Conservation (phyloP, 371 early-diverging fungal species). For the Zopfochytrium polystomum region DNA sequence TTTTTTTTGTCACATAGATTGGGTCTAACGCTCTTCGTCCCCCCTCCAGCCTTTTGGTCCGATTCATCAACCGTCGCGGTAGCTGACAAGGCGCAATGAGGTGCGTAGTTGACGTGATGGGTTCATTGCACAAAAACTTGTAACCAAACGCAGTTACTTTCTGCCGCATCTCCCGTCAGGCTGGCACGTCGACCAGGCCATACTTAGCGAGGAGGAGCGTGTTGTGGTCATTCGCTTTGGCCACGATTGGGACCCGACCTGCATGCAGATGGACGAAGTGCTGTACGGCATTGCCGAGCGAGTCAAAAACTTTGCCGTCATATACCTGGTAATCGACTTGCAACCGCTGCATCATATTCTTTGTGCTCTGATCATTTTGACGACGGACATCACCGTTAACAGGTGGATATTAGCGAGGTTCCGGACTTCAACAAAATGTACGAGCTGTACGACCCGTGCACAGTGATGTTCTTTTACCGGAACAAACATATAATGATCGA, state of each 20-base stretch:
- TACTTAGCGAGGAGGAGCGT: conserved; percentile 93
- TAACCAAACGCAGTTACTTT: conserved; percentile 42
- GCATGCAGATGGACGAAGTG: conserved; percentile 97
- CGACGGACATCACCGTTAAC: conserved; percentile 29
- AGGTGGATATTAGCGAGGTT: conserved; percentile 76
- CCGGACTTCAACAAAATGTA: conserved; percentile 95
- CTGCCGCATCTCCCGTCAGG: conserved; percentile 60
- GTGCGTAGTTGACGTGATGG: too few species aligned
- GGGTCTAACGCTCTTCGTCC: too few species aligned
- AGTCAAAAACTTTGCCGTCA: conserved; percentile 95
- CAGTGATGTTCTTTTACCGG: conserved; percentile 68
- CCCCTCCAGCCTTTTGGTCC: too few species aligned
- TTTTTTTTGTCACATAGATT: too few species aligned
- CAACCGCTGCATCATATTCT: too few species aligned
- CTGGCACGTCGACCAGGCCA: conserved; percentile 99
- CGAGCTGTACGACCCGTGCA: conserved; percentile 95
- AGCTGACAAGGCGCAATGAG: too few species aligned
- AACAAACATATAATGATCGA: conserved; percentile 98
- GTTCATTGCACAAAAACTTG: too few species aligned
- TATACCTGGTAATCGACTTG: conserved; percentile 87
- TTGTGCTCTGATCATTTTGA: too few species aligned
- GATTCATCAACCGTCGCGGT: too few species aligned
- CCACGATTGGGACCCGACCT: conserved; percentile 94
- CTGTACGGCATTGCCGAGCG: conserved; percentile 88
- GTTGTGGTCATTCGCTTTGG: conserved; percentile 96